Base-by-base conservation (phyloP, 371 early-diverging fungal species). In the Thermomucor indicae-seudaticae region DNA sequence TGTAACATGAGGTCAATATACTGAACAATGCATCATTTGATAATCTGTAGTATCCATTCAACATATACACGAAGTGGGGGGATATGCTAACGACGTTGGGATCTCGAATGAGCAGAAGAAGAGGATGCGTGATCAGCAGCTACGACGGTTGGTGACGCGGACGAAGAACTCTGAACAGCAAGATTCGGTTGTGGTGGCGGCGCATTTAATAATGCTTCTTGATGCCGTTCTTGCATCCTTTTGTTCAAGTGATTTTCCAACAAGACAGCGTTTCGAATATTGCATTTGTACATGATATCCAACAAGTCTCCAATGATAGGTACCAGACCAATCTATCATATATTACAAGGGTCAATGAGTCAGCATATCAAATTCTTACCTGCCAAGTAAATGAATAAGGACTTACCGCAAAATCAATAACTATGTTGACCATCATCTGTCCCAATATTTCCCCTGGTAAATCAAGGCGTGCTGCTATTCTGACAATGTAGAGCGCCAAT, bases 271-370 rank as follows among this genome's bases (percentile, higher is more conserved):
- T 80, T 80, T 24, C 69, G 60, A 54, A 60, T 63, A 39, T 80
- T 80, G 28, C 68, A 63, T 55, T 75, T 75, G 37, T 62, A 73
- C n/a, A 77, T 37, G 14, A 66, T 57, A 48, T 80, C 80, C 32
- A 72, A 29, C 11, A 80, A 41, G 49, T 80, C 80, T 25, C 80
- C 80, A 0, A 65, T 57, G 14, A 80, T 31, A 1, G 80, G 80
- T 4, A 72, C 57, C 34, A 80, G 47, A 0, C 80, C 80, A 16
- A 77, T n/a, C n/a, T n/a, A n/a, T n/a, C n/a, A n/a, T n/a, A n/a
- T 24, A 31, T 43, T 51, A 31, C 7, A 29, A 37, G 5, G 24
- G 38, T 35, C n/a, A n/a, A 3, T 27, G n/a, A 37, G 16, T 22
- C 17, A 41, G 8, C 27, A 50, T 50, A 12, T 45, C 16, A 20